Conservation (phyloP, 441 rosid species). For the Mallotus repandus region DNA sequence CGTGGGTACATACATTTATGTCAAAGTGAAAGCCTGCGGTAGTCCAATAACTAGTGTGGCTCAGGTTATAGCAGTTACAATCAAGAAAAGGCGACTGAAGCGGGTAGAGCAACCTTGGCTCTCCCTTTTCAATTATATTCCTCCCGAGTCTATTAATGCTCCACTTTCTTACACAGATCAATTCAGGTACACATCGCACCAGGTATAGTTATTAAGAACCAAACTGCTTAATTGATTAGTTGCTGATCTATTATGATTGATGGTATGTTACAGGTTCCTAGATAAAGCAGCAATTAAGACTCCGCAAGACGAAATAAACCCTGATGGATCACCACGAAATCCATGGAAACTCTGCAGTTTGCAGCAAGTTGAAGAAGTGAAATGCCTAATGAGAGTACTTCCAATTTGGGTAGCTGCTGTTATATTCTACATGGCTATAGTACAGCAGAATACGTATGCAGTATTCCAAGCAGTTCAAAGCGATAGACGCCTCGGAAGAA, state of each 20-base stretch:
- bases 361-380: conserved; percentile 87
- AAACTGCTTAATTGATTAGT: no score
- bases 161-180: conserved; percentile 65
- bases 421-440: conserved; percentile 46
- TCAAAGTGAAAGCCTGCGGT: conserved; percentile 65
- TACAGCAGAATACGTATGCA: conserved; percentile 60
- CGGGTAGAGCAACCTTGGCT: conserved; percentile 47
- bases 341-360: conserved; percentile 74
- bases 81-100: conserved; percentile 57
- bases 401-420: conserved; percentile 60
- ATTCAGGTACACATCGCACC: conserved; percentile 48
- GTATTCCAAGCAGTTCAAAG: conserved; percentile 79
- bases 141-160: conserved; percentile 54
- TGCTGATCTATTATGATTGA: background rate
- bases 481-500: conserved; percentile 52
- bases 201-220: no score
- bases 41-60: conserved; percentile 64
- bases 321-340: conserved; percentile 62
- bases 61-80: conserved; percentile 54
- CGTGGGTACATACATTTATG: conserved; percentile 57
- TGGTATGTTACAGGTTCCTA: conserved; percentile 41
- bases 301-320: conserved; percentile 42
- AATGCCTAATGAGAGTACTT: conserved; percentile 64
- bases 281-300: conserved; percentile 69
- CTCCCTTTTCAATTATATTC: conserved; percentile 47